Base-by-base conservation (phyloP, 805 yeast genomes). In the Pichia insulana region DNA sequence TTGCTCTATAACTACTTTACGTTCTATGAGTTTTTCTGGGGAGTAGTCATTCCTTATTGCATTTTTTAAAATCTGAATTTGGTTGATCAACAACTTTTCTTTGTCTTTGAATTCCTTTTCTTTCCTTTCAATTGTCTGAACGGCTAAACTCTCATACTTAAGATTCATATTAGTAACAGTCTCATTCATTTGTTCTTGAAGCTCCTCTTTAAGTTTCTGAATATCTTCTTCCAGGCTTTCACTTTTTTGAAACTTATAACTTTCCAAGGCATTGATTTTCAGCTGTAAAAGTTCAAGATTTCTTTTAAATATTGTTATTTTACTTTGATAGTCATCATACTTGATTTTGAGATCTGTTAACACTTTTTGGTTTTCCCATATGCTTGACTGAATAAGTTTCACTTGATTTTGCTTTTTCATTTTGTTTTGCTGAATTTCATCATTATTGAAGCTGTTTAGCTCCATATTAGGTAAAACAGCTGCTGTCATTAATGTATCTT, bases 51-150 rank as follows among this genome's bases (percentile, higher is more conserved):
- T 5, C 3, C 8, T 22, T 22, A 48, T 15, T 3, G 43, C 25
- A 11, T n/a, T 15, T 15, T 45, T 30, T 3, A 43, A 17, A 3
- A 11, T 67, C 47, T 27, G 51, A 38, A 33, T 47, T 25, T 30
- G 64, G 37, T 19, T 45, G 6, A 27, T 33, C 26, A 48, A 34
- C 3, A 28, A 13, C 13, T 48, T 52, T 42, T 65, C 67, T 36
- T 59, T 53, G 8, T 49, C 43, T 34, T 67, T 59, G 25, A 58
- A 55, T 32, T 59, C 52, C 16, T 51, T 51, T 5, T 63, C 61
- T 40, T 66, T 68, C 13, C 54, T 53, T 7, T 60, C 51, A 28
- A 70, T 61, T 6, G 70, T 46, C 1, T 51, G 42, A 33, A 73
- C 73, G 1, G 75, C 63, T 50, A 50, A 47, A 1, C 32, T 13